These are phyloP conservation scores for Amanita muscaria DNA, from an alignment of 768 basidiomycete genomes.

Conservation along the genomic window DNA sequence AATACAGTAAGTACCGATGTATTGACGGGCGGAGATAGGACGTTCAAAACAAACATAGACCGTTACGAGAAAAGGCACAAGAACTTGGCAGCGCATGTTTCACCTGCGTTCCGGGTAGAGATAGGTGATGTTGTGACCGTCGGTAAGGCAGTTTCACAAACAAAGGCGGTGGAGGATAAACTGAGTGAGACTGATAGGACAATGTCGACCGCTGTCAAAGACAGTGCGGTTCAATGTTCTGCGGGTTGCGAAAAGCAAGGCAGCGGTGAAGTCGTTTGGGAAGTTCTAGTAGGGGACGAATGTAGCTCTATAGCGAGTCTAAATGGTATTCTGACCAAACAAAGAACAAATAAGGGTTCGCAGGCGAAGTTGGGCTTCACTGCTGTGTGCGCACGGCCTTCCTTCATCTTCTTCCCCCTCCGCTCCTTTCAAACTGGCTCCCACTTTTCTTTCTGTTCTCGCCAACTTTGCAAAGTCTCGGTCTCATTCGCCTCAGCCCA, in stretches of 20 bases:
- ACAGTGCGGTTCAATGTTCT: constrained; percentile 99
- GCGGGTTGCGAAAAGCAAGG: constrained; percentile 92
- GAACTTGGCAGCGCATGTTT: constrained; percentile 95
- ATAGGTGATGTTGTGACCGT: constrained; percentile 91
- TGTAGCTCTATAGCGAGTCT: constrained; percentile 14
- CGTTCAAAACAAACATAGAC: constrained; percentile 37
- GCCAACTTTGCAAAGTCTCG: constrained; percentile 64
- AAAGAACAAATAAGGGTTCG: constrained; percentile 25
- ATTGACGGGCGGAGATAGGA: background rate
- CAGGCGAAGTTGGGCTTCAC: background rate
- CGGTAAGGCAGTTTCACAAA: constrained; percentile 43
- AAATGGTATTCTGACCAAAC: constrained; percentile 18
- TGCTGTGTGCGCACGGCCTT: constrained; percentile 3
- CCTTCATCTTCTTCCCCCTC: constrained; percentile 12
- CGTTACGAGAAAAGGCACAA: constrained; percentile 99
- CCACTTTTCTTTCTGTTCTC: constrained; percentile 70
- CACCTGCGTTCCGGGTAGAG: constrained; percentile 98
- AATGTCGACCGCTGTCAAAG: constrained; percentile 98
- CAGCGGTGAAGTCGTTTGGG: constrained; percentile 81
- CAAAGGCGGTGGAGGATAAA: background rate
- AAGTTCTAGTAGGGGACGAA: constrained; percentile 60
- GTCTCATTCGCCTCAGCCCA: constrained; percentile 62
- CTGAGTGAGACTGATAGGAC: constrained; percentile 43
- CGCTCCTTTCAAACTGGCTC: constrained; percentile 57
- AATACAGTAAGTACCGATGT: constrained; percentile 71